Conservation (phyloP, 768 basidiomycete genomes). For the Gymnopilus dilepis region DNA sequence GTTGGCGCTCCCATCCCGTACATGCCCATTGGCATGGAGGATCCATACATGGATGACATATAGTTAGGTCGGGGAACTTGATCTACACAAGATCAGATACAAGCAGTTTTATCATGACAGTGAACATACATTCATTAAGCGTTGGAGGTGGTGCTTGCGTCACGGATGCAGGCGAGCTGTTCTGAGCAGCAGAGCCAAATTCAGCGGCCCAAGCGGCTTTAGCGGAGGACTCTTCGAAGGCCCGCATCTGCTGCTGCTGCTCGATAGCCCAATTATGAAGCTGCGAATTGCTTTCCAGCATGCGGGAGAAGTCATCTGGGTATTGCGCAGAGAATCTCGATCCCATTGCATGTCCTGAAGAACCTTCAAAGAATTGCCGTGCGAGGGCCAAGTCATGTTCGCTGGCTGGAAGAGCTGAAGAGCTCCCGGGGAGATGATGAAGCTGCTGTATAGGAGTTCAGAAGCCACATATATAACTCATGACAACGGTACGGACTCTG, state of each 20-base stretch:
- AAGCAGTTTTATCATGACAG: not conserved
- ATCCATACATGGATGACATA: constrained; percentile 43
- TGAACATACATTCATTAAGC: constrained; percentile 44
- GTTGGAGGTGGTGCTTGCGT: constrained; percentile 40
- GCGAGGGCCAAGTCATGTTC: constrained; percentile 77
- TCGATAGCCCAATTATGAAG: constrained; percentile 60
- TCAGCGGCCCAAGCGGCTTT: constrained; percentile 62
- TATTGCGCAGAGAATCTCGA: constrained; percentile 42
- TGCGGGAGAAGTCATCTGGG: constrained; percentile 35
- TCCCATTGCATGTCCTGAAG: constrained; percentile 36
- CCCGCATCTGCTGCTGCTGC: constrained; percentile 46
- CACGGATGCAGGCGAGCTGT: constrained; percentile 29
- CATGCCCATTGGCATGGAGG: constrained; percentile 45
- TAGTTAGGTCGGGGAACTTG: constrained; percentile 48
- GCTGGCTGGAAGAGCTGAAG: constrained; percentile 47
- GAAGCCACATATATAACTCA: not conserved
- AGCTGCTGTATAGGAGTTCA: constrained; percentile 48
- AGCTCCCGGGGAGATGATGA: constrained; percentile 73
- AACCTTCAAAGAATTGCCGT: constrained; percentile 76
- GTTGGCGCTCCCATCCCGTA: constrained; percentile 37
- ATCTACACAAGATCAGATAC: constrained; percentile 26
- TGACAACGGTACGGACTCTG: constrained; percentile 48
- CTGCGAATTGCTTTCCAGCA: constrained; percentile 35
- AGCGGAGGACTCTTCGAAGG: constrained; percentile 38
- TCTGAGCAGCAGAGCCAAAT: constrained; percentile 44